Base-by-base conservation (phyloP, 106 monocot genomes). In the Acanthochlamys bracteata region DNA sequence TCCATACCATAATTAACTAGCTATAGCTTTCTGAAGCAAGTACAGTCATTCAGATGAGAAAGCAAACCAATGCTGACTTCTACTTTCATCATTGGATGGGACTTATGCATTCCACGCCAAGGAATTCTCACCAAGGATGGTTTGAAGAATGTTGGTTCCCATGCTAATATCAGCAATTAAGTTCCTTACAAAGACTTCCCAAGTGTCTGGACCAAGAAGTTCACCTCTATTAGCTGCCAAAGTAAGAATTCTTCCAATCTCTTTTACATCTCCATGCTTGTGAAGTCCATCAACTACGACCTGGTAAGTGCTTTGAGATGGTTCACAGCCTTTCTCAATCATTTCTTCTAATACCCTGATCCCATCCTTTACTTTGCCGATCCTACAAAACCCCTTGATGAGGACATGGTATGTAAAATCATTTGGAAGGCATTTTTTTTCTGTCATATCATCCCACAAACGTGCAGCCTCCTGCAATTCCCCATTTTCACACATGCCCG, bases 371-470 rank as follows among this genome's bases (percentile, higher is more conserved):
- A 75, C 70, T 24, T 71, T 78, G 24, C 87, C 80, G 4, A 40
- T 69, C 63, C 78, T 78, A 24, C 86, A 86, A 22, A 90, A 90
- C 41, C 87, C 86, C 61, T 76, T 87, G 39, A 95, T 86, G 57
- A 95, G 71, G 39, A 80, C 74, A 61, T 84, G 80, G 55, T 84
- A 95, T 2, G 86, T 90, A 33, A 95, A 82, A 7, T 42, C 77
- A 75, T 90, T 90, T 4, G 84, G 86, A 20, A 25, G 10, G 22
- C 79, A 86, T 19, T 57, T 75, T 62, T 66, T 84, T 55, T 84
- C 86, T 42, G 84, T 68, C 95, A 95, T 95, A 41, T 90, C 72
- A 51, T 90, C 95, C 90, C 94, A 94, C 65, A 95, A 20, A 61
- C 82, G 84, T 22, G 69, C 86, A 0, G 82, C 95, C 72, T 95